A percentile compares a stretch with the other conserved stretches of the same genome.
Conservation (phyloP, 257 asterid species). For the Solanum chmielewskii region DNA sequence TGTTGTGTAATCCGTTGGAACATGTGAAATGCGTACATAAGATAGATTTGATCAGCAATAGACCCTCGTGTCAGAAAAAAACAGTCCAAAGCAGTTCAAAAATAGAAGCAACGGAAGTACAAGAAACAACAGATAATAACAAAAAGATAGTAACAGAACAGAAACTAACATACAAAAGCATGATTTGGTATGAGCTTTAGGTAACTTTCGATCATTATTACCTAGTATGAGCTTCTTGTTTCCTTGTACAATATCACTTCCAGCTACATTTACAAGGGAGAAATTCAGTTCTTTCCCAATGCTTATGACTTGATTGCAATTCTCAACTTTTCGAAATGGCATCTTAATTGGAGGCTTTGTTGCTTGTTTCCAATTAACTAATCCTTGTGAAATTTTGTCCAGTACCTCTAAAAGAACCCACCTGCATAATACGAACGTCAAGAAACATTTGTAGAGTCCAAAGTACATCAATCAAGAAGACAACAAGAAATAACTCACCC, state of each 20-base stretch:
- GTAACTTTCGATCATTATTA: constrained; percentile 9
- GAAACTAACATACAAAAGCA: not conserved
- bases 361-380: constrained; percentile 77
- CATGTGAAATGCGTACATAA: not conserved
- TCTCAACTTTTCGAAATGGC: constrained; percentile 85
- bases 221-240: constrained; percentile 88
- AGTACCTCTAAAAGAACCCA: constrained; percentile 76
- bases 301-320: constrained; percentile 78
- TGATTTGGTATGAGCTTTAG: not conserved
- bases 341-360: constrained; percentile 77
- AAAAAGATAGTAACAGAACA: not conserved
- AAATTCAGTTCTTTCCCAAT: constrained; percentile 72
- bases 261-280: constrained; percentile 88
- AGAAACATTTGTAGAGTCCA: not conserved
- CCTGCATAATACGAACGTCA: constrained; percentile 23
- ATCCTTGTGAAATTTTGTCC: constrained; percentile 53
- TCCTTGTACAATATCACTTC: constrained; percentile 87
- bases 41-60: not conserved
- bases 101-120: not conserved
- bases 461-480: constrained; percentile 1
- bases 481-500: constrained; percentile 42
- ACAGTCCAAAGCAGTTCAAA: not conserved
- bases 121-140: not conserved
- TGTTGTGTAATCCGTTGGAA: not conserved
- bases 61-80: not conserved